Evolutionary conservation across 805 yeast species (phyloP), one percentile per base, ranked within the genome.

Genomic region (Ogataea polymorpha): DNA sequence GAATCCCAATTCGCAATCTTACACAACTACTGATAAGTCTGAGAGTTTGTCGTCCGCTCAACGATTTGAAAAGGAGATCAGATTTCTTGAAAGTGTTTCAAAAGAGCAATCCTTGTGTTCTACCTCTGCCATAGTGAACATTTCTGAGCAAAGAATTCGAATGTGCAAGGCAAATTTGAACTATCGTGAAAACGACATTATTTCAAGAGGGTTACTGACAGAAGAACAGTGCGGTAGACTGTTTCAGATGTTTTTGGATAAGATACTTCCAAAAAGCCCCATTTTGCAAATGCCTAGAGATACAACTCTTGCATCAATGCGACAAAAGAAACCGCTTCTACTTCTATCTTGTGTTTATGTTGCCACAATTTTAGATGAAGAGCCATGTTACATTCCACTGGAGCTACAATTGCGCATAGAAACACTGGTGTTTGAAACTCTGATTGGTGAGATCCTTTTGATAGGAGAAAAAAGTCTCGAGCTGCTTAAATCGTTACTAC

Each of bases 401-500:
- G 77, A 73, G 16, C 58, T 59, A 9, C 71, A 74, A 30, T 56
- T 80, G 49, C 59, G 62, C 27, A 56, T 82, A 27, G 80, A 83
- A 54, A 70, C 72, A 47, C 68, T 73, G 40, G 77, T 83, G 13
- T 58, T 79, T 15, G 68, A 69, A 52, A 55, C 77, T 20, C 54
- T 80, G 12, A 59, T 78, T 9, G 64, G 74, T 36, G 90, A 87
- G 53, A 72, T 82, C 9, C 62, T 88, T 62, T 71, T 82, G 7
- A 68, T 75, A 18, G 96, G 96, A 14, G 71, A 77, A 41, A 89
- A 86, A 63, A 72, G 80, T 6, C 62, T 80, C 13, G 90, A 86
- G 57, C 61, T 86, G 26, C 65, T 88, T 28, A 80, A 82, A 57
- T 66, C 81, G 14, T 64, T 85, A 36, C 56, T 84, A 14, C 54